Evolutionary conservation across 1,139 yeast genomes (phyloP).

Genomic region (Zygoascus hellenicus): DNA sequence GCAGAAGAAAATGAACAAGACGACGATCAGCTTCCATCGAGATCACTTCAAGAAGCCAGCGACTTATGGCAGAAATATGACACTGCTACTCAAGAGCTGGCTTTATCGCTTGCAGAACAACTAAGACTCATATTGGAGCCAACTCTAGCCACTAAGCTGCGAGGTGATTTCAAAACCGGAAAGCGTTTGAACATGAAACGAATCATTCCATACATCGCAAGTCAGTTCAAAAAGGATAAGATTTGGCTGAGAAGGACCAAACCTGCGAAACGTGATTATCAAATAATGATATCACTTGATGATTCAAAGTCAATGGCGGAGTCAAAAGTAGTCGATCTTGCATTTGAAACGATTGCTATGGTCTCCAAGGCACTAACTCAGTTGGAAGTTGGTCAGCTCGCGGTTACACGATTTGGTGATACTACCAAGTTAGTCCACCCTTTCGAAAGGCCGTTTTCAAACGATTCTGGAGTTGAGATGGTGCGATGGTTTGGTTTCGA

Average conservation of each 20-base stretch:
- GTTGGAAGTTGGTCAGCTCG: constrained; percentile 88
- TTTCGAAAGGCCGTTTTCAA: constrained; percentile 76
- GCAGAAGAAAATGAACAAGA: constrained; percentile 13
- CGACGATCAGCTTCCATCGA: constrained; percentile 40
- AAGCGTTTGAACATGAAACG: constrained; percentile 95
- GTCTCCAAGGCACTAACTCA: constrained; percentile 93
- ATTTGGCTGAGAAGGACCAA: constrained; percentile 97
- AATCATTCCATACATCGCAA: constrained; percentile 95
- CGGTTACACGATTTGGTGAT: constrained; percentile 89
- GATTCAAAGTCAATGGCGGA: constrained; percentile 98
- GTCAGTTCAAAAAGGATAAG: constrained; percentile 95
- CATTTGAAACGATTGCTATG: constrained; percentile 89
- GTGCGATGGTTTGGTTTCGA: constrained; percentile 90
- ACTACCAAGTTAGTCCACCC: constrained; percentile 80
- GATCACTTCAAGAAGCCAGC: constrained; percentile 61
- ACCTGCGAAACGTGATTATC: constrained; percentile 95
- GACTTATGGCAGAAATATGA: constrained; percentile 81
- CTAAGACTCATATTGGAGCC: constrained; percentile 90
- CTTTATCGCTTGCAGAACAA: constrained; percentile 88
- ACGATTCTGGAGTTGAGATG: constrained; percentile 75
- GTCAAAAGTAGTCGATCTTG: constrained; percentile 80
- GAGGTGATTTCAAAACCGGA: constrained; percentile 96
- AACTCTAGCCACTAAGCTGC: constrained; percentile 84
- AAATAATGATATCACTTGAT: constrained; percentile 95
- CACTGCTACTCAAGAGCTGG: constrained; percentile 74